Base-by-base conservation (phyloP, 345 rosid species). In the Lepidium aucheri region DNA sequence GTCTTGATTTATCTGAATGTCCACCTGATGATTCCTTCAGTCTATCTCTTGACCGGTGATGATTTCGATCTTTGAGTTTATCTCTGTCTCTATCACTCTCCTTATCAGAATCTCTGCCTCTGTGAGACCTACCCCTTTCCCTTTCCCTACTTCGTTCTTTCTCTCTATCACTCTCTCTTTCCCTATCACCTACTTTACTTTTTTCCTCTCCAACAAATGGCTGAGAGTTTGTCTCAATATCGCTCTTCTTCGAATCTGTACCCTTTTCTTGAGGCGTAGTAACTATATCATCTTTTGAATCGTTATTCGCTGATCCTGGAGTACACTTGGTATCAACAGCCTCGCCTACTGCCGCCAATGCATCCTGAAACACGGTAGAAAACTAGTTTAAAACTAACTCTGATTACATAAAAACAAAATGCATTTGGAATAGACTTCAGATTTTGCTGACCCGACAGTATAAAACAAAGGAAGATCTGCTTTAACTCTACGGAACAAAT, bases 71-170 rank as follows among this genome's bases (percentile, higher is more conserved):
- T 81, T 80, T 89, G 15, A 54, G 61, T 80, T 70, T 86, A 49
- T 84, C 90, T 71, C 93, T 81, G 38, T 83, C 91, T 70, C 86
- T 83, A 54, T 83, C 96, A 59, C 92, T 76, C 66, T 92, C 96
- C 78, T 87, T 73, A 47, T 89, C 93, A 9, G 88, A 84, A 66
- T 82, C 96, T 74, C 95, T 83, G 60, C 84, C 83, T 74, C 95
- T 84, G 36, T 89, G 90, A 42, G 72, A 78, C 76, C 92, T 84
- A 24, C 61, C 87, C 40, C 87, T 79, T 3, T 86, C 89, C 77
- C 86, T 81, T 9, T 79, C 93, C 60, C 77, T 67, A 9, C 72
- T 59, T 40, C 76, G 60, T 49, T 62, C 86, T 61, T 76, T 82
- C 13, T 90, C 97, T 74, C 91, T 79, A 14, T 88, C 97, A 78